phyloP scores from a whole-genome alignment of 495 filamentous ascomycete species.

The Podospora bellae-mahoneyi region DNA sequence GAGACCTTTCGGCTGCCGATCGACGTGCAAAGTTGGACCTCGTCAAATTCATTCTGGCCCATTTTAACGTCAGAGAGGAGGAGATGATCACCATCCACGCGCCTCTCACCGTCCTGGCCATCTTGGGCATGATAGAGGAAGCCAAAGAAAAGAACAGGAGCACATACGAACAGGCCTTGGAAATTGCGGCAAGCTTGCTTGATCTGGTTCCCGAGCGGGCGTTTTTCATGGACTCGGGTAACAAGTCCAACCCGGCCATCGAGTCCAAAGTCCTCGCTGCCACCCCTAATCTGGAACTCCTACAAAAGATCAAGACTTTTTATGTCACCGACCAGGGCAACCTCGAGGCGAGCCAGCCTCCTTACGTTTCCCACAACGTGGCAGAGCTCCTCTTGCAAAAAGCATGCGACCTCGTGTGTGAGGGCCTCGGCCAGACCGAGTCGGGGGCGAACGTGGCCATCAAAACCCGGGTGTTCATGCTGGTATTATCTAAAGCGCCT shows the following conservation, averaged over 20 bases:
- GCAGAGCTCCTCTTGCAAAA: constrained; percentile 62
- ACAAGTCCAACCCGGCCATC: constrained; percentile 23
- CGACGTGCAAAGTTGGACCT: constrained; percentile 61
- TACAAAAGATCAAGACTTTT: constrained; percentile 61
- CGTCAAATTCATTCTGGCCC: constrained; percentile 73
- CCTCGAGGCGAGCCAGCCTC: constrained; percentile 48
- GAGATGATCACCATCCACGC: constrained; percentile 90
- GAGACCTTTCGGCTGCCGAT: constrained; percentile 38
- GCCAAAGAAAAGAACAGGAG: constrained; percentile 28
- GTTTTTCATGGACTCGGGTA: constrained; percentile 48
- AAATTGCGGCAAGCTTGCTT: constrained; percentile 53
- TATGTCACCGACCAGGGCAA: constrained; percentile 59
- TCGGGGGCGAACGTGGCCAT: constrained; percentile 40
- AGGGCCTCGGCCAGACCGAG: constrained; percentile 38
- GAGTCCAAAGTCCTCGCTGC: constrained; percentile 29
- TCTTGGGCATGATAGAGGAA: constrained; percentile 60
- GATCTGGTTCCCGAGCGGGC: constrained; percentile 68
- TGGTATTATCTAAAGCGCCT: constrained; percentile 57
- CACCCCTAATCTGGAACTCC: constrained; percentile 48
- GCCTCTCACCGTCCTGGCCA: constrained; percentile 66
- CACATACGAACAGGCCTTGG: constrained; percentile 42
- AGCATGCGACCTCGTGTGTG: constrained; percentile 52
- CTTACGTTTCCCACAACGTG: constrained; percentile 55
- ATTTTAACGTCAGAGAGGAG: constrained; percentile 93
- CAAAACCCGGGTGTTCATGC: constrained; percentile 51